Conservation (phyloP, 768 basidiomycete species). For the Tremella mesenterica region DNA sequence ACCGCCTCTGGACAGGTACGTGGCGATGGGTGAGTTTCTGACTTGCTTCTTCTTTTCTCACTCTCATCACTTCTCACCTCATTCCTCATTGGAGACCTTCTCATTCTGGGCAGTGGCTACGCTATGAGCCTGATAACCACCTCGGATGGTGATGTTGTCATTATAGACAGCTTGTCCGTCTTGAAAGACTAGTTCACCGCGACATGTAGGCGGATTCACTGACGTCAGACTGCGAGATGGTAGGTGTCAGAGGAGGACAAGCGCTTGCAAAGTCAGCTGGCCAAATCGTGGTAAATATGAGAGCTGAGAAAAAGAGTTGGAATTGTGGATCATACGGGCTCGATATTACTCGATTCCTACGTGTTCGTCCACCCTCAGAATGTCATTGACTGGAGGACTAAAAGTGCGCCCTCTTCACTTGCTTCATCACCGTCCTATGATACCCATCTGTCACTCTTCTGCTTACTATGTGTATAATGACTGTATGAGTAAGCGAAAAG, state of each 20-base stretch:
- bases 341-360: slow-evolving; percentile 64
- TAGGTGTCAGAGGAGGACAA: slow-evolving; percentile 13
- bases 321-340: slow-evolving; percentile 76
- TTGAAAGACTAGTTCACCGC: background rate
- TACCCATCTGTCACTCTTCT: slow-evolving; percentile 3
- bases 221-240: slow-evolving; percentile 30
- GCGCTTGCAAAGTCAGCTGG: slow-evolving; percentile 25
- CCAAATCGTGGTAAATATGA: background rate
- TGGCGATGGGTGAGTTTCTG: slow-evolving; percentile 23
- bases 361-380: slow-evolving; percentile 67
- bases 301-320: slow-evolving; percentile 51
- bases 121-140: too few species aligned
- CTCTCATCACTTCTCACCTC: too few species aligned
- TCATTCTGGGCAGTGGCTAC: too few species aligned
- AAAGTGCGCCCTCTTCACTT: too few species aligned
- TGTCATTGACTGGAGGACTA: slow-evolving; percentile 81
- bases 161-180: too few species aligned
- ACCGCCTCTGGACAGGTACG: slow-evolving; percentile 20
- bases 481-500: background rate
- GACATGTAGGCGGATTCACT: background rate
- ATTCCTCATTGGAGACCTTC: too few species aligned
- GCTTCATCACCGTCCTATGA: too few species aligned
- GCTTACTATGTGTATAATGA: background rate
- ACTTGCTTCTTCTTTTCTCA: too few species aligned
- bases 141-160: too few species aligned